Base-by-base conservation (phyloP, 768 basidiomycete species). In the Rubroboletus satanas region DNA sequence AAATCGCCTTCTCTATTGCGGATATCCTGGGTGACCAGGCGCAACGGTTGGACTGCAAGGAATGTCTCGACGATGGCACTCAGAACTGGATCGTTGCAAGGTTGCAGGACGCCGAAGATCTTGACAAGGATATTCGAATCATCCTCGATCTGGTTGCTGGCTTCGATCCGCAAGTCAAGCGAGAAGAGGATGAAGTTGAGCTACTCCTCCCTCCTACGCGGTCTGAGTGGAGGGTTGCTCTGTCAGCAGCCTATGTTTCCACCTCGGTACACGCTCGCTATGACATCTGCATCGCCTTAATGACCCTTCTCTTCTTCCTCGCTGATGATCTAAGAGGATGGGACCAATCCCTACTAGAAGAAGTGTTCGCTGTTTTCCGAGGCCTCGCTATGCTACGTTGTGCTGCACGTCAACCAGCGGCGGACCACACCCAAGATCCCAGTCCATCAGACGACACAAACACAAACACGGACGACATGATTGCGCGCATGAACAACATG, bases 301-400 rank as follows among this genome's bases (percentile, higher is more conserved):
- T 89, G 48, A 77, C 79, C 23, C 69, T 91, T 28, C 75, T 92
- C 17, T 85, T 90, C 66, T 89, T 90, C 74, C 74, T 88, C 48
- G 77, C 82, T 7, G 82, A 85, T 26, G 80, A 84, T 37, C 71
- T 87, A n/a, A 71, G 73, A 35, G 71, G 75, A 33, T 87, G 87
- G 83, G 83, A 86, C 63, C 81, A 82, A 17, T 73, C 83, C 21
- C 63, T 89, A 28, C 69, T 88, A 45, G 83, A 82, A 9, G 88
- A 91, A 65, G 80, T 90, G 23, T 85, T 92, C 67, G 87, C 87
- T 8, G 83, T 91, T 28, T 90, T 87, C 61, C 80, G 89, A n/a
- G 88, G 87, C 14, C 73, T 88, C 23, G 83, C 86, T 23, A 86
- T 89, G 76, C 74, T 90, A 18, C 85, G 83, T 28, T 80, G 78